phyloP scores from a whole-genome alignment of 768 basidiomycete species.

The Kwoniella botswanensis region DNA sequence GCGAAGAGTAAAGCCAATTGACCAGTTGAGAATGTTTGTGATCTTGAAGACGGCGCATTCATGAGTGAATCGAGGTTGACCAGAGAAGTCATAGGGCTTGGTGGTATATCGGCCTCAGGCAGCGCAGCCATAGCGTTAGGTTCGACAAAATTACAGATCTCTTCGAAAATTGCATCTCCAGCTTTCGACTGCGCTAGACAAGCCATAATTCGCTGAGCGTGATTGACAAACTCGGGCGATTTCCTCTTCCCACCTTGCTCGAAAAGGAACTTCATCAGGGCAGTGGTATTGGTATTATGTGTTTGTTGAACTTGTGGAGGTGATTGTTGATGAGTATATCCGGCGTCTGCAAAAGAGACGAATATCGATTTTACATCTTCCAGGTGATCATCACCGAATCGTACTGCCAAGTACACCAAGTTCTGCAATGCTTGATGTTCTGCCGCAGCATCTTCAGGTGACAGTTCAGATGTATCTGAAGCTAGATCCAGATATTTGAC shows the following conservation, averaged over 20 bases:
- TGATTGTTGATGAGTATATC: constrained; percentile 60
- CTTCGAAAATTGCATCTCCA: constrained; percentile 75
- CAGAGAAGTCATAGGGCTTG: constrained; percentile 62
- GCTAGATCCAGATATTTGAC: constrained; percentile 73
- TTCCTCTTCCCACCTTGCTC: constrained; percentile 86
- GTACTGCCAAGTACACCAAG: constrained; percentile 78
- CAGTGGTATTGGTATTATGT: constrained; percentile 67
- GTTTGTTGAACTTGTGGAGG: constrained; percentile 40
- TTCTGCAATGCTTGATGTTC: constrained; percentile 71
- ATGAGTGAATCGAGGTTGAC: constrained; percentile 59
- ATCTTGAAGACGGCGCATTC: constrained; percentile 60
- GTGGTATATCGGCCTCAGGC: constrained; percentile 60
- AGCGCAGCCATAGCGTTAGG: constrained; percentile 80
- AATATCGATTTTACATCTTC: constrained; percentile 82
- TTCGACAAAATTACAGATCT: constrained; percentile 82
- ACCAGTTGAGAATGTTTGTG: constrained; percentile 69
- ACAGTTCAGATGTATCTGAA: constrained; percentile 60
- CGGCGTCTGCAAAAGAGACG: constrained; percentile 74
- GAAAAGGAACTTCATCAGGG: constrained; percentile 78
- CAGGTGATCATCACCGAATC: constrained; percentile 73
- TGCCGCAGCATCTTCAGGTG: constrained; percentile 64
- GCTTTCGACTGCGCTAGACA: constrained; percentile 78
- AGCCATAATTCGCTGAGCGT: constrained; percentile 79
- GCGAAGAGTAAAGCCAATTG: constrained; percentile 85
- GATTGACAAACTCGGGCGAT: constrained; percentile 74